A percentile compares a stretch with the other conserved stretches of the same genome.
phyloP scores from a whole-genome alignment of 805 yeast genomes.

The Saccharomycopsis schoenii region DNA sequence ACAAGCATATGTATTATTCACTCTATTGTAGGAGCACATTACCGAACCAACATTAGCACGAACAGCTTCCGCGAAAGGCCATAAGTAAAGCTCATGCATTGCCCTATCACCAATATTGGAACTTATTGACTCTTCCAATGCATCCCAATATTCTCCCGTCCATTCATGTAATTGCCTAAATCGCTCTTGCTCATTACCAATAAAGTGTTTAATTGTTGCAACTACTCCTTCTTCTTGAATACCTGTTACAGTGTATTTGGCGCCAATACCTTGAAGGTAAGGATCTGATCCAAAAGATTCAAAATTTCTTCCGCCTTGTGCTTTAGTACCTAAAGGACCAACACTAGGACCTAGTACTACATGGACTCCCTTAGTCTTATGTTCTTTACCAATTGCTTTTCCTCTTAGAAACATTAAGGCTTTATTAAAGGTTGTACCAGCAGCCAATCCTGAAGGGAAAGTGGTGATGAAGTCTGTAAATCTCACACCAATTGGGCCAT shows the following conservation, averaged over 20 bases:
- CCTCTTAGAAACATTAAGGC: conserved; percentile 44
- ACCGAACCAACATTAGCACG: conserved; percentile 51
- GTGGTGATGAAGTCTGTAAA: conserved; percentile 46
- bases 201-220: conserved; percentile 45
- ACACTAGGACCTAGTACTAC: conserved; percentile 46
- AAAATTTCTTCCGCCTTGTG: conserved; percentile 58
- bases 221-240: conserved; percentile 49
- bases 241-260: conserved; percentile 43
- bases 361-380: conserved; percentile 44
- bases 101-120: conserved; percentile 51
- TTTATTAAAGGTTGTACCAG: conserved; percentile 48
- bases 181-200: conserved; percentile 57
- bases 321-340: conserved; percentile 54
- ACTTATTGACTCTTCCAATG: conserved; percentile 29
- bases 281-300: conserved; percentile 58
- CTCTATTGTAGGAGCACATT: conserved; percentile 52
- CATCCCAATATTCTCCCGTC: conserved; percentile 21
- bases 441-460: conserved; percentile 50
- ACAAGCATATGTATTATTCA: conserved; percentile 49
- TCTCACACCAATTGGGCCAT: conserved; percentile 54
- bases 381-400: conserved; percentile 47
- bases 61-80: conserved; percentile 61
- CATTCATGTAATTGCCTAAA: conserved; percentile 33
- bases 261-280: conserved; percentile 45
- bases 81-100: conserved; percentile 50